Base-by-base conservation (phyloP, 2,329 filamentous ascomycete genomes). In the Camptophora hylomeconis region DNA sequence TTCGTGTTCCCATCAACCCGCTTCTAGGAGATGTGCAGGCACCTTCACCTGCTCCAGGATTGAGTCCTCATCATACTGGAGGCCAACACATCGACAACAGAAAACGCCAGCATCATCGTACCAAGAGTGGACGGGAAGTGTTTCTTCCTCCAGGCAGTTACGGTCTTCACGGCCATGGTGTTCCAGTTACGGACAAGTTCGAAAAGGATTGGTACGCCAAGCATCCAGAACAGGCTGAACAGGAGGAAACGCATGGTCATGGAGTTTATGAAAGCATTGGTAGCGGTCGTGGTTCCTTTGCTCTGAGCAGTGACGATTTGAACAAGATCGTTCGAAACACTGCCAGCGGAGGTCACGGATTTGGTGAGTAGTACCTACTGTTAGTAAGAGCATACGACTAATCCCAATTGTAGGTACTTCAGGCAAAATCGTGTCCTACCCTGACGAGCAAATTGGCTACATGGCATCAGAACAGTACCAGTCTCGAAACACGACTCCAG, bases 21-120 rank as follows among this genome's bases (percentile, higher is more conserved):
- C 73, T 89, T 51, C 81, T 89, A 23, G 89, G 89, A 37, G 87
- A 95, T 51, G 89, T 95, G 7, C 89, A 98, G 58, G 89, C 89
- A 9, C 89, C 89, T 2, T 89, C 86, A 2, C 84, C 86, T 2
- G 70, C 74, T 2, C 77, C 75, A 6, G 60, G 56, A 35, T 46
- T 52, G 26, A 48, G 51, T 5, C 38, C 38, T 6, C 26, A 36
- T 26, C 30, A 37, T 21, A 44, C 43, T 2, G 40, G 40, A 7
- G 30, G 35, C 12, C 38, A 38, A 11, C n/a, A n/a, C n/a, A n/a
- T n/a, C n/a, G 35, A 25, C 8, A 48, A 64, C 50, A 50, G 53
- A 37, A 40, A 54, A 42, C 62, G 63, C 37, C 66, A 62, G 40
- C 56, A 73, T 37, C 80, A 86, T 48, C 75, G 83, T 38, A 82